Percentiles rank a stretch among this genome's conserved stretches.
phyloP scores from a whole-genome alignment of 345 rosid genomes.

The Geranium brycei region DNA sequence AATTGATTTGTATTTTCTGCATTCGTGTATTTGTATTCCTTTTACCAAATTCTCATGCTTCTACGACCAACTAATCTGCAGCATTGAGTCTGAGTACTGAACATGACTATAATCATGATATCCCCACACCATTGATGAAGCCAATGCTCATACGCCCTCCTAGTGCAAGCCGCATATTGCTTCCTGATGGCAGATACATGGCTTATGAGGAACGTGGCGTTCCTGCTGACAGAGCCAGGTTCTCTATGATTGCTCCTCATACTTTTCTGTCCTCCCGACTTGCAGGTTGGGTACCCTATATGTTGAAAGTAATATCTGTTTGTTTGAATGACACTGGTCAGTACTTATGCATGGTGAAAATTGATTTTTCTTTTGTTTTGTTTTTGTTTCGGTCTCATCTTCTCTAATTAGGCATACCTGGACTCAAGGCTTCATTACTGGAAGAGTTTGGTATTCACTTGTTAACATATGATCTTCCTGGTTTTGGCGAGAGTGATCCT shows the following conservation, averaged over 20 bases:
- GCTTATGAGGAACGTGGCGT: slow-evolving; percentile 55
- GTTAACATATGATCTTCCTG: slow-evolving; percentile 64
- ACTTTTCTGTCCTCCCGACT: slow-evolving; percentile 58
- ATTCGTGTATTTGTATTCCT: neutral
- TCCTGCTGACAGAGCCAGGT: slow-evolving; percentile 41
- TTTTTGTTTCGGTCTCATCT: neutral
- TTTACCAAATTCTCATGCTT: slow-evolving; percentile 5
- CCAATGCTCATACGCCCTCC: slow-evolving; percentile 44
- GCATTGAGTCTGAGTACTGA: slow-evolving; percentile 24
- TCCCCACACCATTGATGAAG: slow-evolving; percentile 23
- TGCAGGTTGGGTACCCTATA: slow-evolving; percentile 31
- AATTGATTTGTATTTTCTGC: neutral
- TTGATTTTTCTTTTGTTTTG: slow-evolving; percentile 9
- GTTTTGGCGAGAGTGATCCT: slow-evolving; percentile 78
- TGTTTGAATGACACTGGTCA: neutral
- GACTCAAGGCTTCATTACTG: slow-evolving; percentile 44
- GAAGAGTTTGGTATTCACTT: slow-evolving; percentile 57
- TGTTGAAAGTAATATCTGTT: neutral
- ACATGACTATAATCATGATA: slow-evolving; percentile 12
- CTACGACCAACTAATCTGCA: slow-evolving; percentile 18
- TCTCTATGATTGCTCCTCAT: slow-evolving; percentile 45
- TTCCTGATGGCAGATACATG: slow-evolving; percentile 62
- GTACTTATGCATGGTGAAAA: neutral
- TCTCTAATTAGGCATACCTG: slow-evolving; percentile 41
- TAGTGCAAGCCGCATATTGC: slow-evolving; percentile 45